Conservation (phyloP, 1,284 basidiomycete genomes). For the Sanghuangporus baumii region DNA sequence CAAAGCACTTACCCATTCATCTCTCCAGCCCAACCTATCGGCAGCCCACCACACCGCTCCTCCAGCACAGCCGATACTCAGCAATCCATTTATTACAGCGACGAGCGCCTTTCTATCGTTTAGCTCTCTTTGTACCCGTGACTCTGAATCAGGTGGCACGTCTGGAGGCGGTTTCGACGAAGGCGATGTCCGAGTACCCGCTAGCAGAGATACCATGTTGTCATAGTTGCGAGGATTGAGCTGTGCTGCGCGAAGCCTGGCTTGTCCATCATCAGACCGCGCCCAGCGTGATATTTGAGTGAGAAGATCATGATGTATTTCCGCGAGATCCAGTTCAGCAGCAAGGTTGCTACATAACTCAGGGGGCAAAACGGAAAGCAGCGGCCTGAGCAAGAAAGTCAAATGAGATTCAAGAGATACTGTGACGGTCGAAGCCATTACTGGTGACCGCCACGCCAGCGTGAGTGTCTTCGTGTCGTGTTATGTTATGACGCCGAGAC, state of each 20-base stretch:
- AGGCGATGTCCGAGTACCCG: slow-evolving; percentile 68
- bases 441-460: neutral
- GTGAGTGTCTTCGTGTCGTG: neutral
- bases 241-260: slow-evolving; percentile 36
- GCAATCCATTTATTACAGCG: slow-evolving; percentile 60
- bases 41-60: slow-evolving; percentile 69
- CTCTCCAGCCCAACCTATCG: slow-evolving; percentile 51
- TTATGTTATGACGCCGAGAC: neutral
- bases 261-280: slow-evolving; percentile 42
- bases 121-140: slow-evolving; percentile 33
- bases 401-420: slow-evolving; percentile 68
- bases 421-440: slow-evolving; percentile 32
- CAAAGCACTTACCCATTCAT: slow-evolving; percentile 59
- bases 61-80: slow-evolving; percentile 63
- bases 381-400: slow-evolving; percentile 37
- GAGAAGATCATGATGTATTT: slow-evolving; percentile 59
- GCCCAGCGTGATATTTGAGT: slow-evolving; percentile 62
- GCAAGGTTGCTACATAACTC: slow-evolving; percentile 38
- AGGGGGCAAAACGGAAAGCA: slow-evolving; percentile 41
- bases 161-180: slow-evolving; percentile 58
- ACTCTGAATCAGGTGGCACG: slow-evolving; percentile 35
- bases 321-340: slow-evolving; percentile 26
- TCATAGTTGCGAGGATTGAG: slow-evolving; percentile 50
- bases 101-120: slow-evolving; percentile 62
- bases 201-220: slow-evolving; percentile 65